These are phyloP conservation scores for Penicillium herquei DNA, from an alignment of 495 filamentous ascomycete genomes.

Conservation along the genomic window DNA sequence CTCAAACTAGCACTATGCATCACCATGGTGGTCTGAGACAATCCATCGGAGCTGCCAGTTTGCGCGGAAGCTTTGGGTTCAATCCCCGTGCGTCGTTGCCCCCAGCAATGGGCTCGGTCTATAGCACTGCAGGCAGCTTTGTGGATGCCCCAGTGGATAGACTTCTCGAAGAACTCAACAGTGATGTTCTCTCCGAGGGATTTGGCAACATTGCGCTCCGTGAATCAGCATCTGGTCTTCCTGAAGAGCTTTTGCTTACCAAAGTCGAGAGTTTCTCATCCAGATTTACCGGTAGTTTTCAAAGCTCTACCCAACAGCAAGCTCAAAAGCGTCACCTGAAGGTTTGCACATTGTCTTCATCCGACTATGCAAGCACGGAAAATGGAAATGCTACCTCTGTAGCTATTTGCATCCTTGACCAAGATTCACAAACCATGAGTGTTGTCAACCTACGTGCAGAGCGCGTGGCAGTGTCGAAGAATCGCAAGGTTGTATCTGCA, in stretches of 20 bases:
- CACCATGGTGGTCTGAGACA: conserved; percentile 60
- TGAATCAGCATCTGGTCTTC: conserved; percentile 66
- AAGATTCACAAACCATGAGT: conserved; percentile 63
- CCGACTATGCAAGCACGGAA: conserved; percentile 36
- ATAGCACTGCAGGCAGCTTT: conserved; percentile 52
- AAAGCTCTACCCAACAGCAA: conserved; percentile 46
- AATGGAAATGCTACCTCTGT: conserved; percentile 43
- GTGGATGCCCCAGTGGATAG: conserved; percentile 68
- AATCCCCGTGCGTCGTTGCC: conserved; percentile 44
- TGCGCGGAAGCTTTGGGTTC: conserved; percentile 58
- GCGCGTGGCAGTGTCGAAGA: conserved; percentile 31
- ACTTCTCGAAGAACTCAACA: conserved; percentile 69
- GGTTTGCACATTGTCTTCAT: conserved; percentile 63
- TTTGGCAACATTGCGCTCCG: conserved; percentile 70
- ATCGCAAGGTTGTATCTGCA: conserved; percentile 20
- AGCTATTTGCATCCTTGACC: conserved; percentile 67
- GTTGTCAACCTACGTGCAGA: conserved; percentile 58
- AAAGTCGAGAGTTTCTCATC: conserved; percentile 70
- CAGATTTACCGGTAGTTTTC: conserved; percentile 56
- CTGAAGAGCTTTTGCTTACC: conserved; percentile 69
- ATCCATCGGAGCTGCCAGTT: conserved; percentile 70
- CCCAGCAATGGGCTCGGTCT: conserved; percentile 39
- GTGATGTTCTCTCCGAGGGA: conserved; percentile 60
- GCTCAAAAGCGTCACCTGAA: conserved; percentile 48
- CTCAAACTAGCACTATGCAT: conserved; percentile 42